Base-by-base conservation (phyloP, 306 rosid species). In the Castanopsis chinensis region DNA sequence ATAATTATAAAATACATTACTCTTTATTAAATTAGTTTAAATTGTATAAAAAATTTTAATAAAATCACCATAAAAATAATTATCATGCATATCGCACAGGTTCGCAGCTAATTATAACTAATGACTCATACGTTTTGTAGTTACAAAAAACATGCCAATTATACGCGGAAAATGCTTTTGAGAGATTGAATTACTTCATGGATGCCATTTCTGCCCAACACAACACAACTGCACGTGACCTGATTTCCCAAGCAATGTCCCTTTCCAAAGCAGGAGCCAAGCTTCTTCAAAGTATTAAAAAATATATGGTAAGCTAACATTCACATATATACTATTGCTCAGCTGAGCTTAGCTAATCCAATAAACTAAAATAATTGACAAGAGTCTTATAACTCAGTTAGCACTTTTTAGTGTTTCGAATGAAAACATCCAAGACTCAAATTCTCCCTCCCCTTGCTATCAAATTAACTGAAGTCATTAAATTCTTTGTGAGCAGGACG, bases 221-320 rank as follows among this genome's bases (percentile, higher is more conserved):
- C 72, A 85, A 73, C 9, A 28, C 86, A 72, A 72, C 79, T 53
- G 87, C 81, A 9, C 57, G 64, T 54, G 89, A 72, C 43, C 80
- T 68, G 68, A 61, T 82, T 70, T 76, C 83, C 55, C 81, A 78
- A 81, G 88, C 89, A 7, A 90, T 82, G 73, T 80, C 78, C 74
- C 90, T 92, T 23, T 86, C 91, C 19, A 54, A 67, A 78, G 71
- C 71, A 71, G 96, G 88, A 83, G 86, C 82, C 56, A 86, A 83
- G 80, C 89, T 86, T 81, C 90, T 82, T 33, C 89, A 54, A 7
- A 71, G 75, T 55, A 81, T 89, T 45, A 69, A 25, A 73, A 53
- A 70, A 5, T 87, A 84, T 69, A 57, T 72, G 88, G 99, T 94
- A 85, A 81, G 83, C 58, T 57, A 76, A 57, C 33, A 5, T 25